Conservation (phyloP, 495 filamentous ascomycete species). For the Achaetomiella virescens region DNA sequence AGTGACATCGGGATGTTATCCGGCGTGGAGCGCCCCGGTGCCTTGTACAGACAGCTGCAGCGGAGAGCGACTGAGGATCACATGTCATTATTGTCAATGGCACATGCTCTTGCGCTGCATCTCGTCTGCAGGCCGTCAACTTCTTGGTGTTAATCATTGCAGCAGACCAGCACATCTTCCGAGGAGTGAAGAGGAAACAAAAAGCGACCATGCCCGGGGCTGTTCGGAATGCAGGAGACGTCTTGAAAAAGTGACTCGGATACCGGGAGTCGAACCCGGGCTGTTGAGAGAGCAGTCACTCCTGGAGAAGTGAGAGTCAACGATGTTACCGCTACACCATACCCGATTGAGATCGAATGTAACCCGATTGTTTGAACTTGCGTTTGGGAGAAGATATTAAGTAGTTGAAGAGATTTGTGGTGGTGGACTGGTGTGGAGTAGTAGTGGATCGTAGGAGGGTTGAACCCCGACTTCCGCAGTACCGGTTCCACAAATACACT, state of each 20-base stretch:
- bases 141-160: too few relatives aligned
- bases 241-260: slow-evolving; percentile 3
- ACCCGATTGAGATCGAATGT: slow-evolving; percentile 6
- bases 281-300: background rate
- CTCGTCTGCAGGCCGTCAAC: too few relatives aligned
- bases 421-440: background rate
- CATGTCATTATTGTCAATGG: too few relatives aligned
- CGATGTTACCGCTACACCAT: slow-evolving; percentile 9
- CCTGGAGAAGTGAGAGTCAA: slow-evolving; percentile 1
- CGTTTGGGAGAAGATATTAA: background rate
- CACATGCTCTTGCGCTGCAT: too few relatives aligned
- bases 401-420: background rate
- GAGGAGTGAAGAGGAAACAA: too few relatives aligned
- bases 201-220: background rate
- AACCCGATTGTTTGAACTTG: background rate
- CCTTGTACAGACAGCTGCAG: too few relatives aligned
- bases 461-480: too few relatives aligned
- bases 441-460: too few relatives aligned
- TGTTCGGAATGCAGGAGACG: background rate
- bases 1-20: too few relatives aligned
- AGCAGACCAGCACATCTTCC: too few relatives aligned
- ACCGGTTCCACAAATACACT: background rate
- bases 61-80: too few relatives aligned
- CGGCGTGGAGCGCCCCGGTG: too few relatives aligned
- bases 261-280: slow-evolving; percentile 10